A percentile compares a stretch with the other conserved stretches of the same genome.
Conservation (phyloP, 2,329 filamentous ascomycete genomes). For the Aspergillus sp. region DNA sequence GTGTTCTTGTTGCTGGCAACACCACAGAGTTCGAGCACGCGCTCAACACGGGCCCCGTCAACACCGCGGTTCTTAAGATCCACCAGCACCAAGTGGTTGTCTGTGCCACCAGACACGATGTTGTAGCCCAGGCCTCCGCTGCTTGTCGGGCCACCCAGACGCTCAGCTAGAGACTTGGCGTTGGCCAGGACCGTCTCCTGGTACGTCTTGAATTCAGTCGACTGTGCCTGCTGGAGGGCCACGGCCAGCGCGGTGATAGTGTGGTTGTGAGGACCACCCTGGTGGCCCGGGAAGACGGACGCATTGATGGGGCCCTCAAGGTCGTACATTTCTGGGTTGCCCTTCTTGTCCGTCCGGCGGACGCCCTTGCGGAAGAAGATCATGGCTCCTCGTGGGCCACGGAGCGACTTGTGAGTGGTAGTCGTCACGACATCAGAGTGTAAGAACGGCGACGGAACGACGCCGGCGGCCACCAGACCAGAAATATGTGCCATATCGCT, state of each 20-base stretch:
- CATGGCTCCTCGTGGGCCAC: constrained; percentile 97
- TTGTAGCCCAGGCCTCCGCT: constrained; percentile 77
- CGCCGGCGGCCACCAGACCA: constrained; percentile 86
- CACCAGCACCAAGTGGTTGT: constrained; percentile 95
- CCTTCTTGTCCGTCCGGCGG: constrained; percentile 85
- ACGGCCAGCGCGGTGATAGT: constrained; percentile 97
- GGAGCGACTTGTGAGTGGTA: constrained; percentile 98
- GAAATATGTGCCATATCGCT: constrained; percentile 99
- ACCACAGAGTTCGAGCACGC: constrained; percentile 85
- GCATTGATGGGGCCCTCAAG: constrained; percentile 97
- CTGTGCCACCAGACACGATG: constrained; percentile 91
- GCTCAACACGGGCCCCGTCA: constrained; percentile 89
- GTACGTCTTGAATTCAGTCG: constrained; percentile 88
- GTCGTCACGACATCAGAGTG: constrained; percentile 96
- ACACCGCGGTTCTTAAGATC: constrained; percentile 85
- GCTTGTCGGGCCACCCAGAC: constrained; percentile 69
- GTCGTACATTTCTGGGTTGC: constrained; percentile 87
- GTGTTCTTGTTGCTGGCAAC: constrained; percentile 99
- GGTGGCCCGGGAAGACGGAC: constrained; percentile 98
- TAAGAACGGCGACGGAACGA: constrained; percentile 89
- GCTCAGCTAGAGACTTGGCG: constrained; percentile 81
- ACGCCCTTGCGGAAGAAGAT: constrained; percentile 99
- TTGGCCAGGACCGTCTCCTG: constrained; percentile 91
- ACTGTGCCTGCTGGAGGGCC: constrained; percentile 89
- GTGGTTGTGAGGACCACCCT: constrained; percentile 98